A percentile compares a stretch with the other conserved stretches of the same genome.
phyloP scores from a whole-genome alignment of 768 basidiomycete species.

The Boletus rubropictus region DNA sequence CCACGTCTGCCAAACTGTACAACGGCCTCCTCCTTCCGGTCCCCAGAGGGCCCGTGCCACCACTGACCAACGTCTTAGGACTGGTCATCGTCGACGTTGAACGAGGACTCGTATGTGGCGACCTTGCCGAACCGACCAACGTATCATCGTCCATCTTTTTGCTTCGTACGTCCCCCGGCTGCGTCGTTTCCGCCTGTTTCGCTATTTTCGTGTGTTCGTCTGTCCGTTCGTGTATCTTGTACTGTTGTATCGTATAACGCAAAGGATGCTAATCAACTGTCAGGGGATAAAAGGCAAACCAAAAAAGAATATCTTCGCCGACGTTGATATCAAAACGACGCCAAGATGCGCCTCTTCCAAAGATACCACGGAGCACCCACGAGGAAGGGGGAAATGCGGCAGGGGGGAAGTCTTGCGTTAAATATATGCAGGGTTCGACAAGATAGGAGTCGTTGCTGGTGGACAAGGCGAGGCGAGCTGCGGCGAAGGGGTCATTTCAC shows the following conservation, averaged over 20 bases:
- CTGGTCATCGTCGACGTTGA: conserved; percentile 15
- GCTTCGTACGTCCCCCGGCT: neutral
- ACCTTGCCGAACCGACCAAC: conserved; percentile 16
- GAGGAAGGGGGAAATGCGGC: conserved; percentile 1
- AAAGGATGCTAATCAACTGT: neutral
- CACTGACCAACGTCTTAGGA: conserved; percentile 7
- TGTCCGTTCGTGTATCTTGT: neutral
- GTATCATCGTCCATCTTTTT: conserved; percentile 25
- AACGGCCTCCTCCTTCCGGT: conserved; percentile 33
- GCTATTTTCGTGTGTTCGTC: neutral
- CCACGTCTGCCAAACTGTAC: conserved; percentile 39
- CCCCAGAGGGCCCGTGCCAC: conserved; percentile 1
- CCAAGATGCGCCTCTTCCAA: neutral
- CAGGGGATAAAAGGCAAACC: neutral
- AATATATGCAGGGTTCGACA: conserved; percentile 15
- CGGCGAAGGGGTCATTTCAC: conserved; percentile 1
- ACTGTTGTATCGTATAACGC: neutral
- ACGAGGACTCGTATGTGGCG: conserved; percentile 19
- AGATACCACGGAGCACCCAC: conserved; percentile 10
- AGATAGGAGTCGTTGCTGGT: neutral
- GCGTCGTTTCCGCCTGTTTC: neutral
- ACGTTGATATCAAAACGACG: conserved; percentile 8
- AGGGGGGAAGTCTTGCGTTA: conserved; percentile 1
- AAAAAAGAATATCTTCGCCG: neutral
- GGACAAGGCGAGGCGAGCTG: conserved; percentile 19